A percentile compares a stretch with the other conserved stretches of the same genome.
phyloP scores from a whole-genome alignment of 179 eudicot species.

The Silene coronaria region DNA sequence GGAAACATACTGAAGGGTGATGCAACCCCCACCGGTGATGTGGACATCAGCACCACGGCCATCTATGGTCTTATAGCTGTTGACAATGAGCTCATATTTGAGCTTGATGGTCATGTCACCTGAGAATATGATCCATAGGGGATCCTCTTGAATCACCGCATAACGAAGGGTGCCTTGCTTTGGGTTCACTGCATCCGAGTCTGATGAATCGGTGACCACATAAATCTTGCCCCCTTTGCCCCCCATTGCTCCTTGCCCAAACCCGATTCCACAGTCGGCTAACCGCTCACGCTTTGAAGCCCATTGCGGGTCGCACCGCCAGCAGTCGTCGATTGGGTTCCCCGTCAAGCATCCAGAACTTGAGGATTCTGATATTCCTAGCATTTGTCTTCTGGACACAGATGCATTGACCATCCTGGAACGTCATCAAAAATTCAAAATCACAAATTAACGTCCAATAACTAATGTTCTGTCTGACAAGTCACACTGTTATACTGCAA shows the following conservation, averaged over 20 bases:
- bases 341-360: constrained; percentile 35
- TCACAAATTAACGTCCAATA: not conserved
- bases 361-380: not conserved
- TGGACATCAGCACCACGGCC: constrained; percentile 47
- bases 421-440: not conserved
- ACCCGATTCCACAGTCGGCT: constrained; percentile 53
- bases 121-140: constrained; percentile 46
- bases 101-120: constrained; percentile 42
- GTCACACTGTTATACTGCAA: too few relatives aligned
- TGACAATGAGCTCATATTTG: constrained; percentile 42
- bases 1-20: constrained; percentile 42
- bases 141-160: constrained; percentile 47
- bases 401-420: constrained; percentile 37
- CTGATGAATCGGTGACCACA: constrained; percentile 48
- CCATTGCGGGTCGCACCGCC: constrained; percentile 64
- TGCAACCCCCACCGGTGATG: constrained; percentile 45
- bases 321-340: constrained; percentile 62
- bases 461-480: not conserved
- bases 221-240: constrained; percentile 53
- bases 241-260: constrained; percentile 38
- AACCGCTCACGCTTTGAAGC: constrained; percentile 40
- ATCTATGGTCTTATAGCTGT: constrained; percentile 42
- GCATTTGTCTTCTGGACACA: constrained; percentile 30
- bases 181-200: constrained; percentile 43
- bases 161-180: constrained; percentile 46